Percentiles rank a stretch among this genome's conserved stretches.
Evolutionary conservation across 257 asterid species (phyloP).

Genomic region (Misopates orontium): DNA sequence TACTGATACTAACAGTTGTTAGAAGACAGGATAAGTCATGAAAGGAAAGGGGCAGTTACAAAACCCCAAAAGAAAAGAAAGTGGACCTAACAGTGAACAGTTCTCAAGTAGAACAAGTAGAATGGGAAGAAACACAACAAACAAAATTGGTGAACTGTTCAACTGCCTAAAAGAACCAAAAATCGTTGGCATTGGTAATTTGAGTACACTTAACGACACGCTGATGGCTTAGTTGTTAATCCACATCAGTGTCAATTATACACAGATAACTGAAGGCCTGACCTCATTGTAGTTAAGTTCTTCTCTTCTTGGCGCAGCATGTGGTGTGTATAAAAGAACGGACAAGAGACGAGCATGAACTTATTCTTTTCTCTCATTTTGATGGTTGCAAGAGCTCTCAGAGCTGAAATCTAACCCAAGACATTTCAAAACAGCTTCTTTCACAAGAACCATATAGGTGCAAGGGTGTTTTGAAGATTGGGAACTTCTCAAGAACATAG

Average conservation of each 20-base stretch:
- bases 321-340: too few species aligned
- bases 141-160: neutral
- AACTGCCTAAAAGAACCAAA: too few species aligned
- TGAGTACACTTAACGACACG: too few species aligned
- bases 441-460: constrained; percentile 47
- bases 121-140: neutral
- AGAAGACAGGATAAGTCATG: too few species aligned
- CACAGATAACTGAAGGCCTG: neutral
- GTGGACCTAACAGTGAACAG: too few species aligned
- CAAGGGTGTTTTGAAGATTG: constrained; percentile 57
- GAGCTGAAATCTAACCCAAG: constrained; percentile 52
- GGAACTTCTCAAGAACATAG: constrained; percentile 23
- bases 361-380: constrained; percentile 52
- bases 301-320: neutral
- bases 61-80: too few species aligned
- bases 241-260: neutral
- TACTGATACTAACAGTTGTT: too few species aligned
- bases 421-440: constrained; percentile 61
- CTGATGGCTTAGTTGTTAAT: neutral
- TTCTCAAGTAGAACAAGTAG: too few species aligned
- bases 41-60: too few species aligned
- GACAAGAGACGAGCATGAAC: neutral
- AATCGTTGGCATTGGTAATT: too few species aligned
- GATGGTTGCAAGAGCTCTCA: constrained; percentile 27
- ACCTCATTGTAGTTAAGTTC: neutral